phyloP scores from a whole-genome alignment of 805 yeast species.

The Pachysolen tannophilus region DNA sequence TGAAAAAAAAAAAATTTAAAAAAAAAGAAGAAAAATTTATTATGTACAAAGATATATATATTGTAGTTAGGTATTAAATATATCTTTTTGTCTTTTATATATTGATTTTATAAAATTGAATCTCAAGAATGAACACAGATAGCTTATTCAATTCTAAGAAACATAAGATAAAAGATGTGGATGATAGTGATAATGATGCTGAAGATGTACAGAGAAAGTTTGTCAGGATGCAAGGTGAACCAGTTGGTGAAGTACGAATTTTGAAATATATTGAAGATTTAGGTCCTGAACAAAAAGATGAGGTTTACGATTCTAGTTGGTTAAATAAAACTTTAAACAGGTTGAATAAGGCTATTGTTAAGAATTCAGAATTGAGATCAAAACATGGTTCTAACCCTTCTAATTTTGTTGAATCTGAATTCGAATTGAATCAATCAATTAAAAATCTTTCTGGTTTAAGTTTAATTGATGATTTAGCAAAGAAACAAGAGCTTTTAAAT shows the following conservation, averaged over 20 bases:
- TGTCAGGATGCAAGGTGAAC: too few species aligned
- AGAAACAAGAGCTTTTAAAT: neutral
- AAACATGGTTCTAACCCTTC: conserved; percentile 4
- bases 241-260: too few species aligned
- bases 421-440: conserved; percentile 7
- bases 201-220: too few species aligned
- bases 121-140: too few species aligned
- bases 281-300: conserved; percentile 5
- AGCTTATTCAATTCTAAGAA: too few species aligned
- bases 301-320: conserved; percentile 5
- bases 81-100: too few species aligned
- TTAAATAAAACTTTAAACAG: neutral
- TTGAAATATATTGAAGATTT: conserved; percentile 2
- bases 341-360: conserved; percentile 3
- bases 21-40: neutral
- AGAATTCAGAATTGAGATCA: conserved; percentile 4
- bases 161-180: neutral
- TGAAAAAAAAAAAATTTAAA: neutral
- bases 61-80: too few species aligned
- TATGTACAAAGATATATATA: too few species aligned
- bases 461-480: neutral
- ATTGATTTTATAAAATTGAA: too few species aligned
- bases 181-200: neutral
- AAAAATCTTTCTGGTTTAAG: conserved; percentile 7
- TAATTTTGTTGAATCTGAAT: conserved; percentile 9